Conservation (phyloP, 192 early-diverging fungal genomes). For the Dispira simplex region DNA sequence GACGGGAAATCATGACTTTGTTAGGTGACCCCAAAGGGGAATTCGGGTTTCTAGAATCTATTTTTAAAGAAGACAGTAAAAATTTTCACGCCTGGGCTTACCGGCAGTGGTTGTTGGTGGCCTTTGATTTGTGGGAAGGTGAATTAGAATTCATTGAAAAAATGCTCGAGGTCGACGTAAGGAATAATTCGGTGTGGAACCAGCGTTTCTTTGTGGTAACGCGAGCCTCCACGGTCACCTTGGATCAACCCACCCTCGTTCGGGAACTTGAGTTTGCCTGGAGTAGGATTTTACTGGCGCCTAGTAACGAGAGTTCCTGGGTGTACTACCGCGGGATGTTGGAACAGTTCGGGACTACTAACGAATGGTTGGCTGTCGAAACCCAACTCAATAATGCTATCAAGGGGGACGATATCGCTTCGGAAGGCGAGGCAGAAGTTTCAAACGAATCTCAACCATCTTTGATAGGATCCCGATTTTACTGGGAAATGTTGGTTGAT, state of each 20-base stretch:
- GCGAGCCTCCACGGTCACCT: slow-evolving; percentile 15
- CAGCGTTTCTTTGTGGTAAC: slow-evolving; percentile 75
- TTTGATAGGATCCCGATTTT: not conserved
- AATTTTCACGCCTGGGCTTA: slow-evolving; percentile 99
- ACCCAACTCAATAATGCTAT: not conserved
- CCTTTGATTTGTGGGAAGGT: slow-evolving; percentile 59
- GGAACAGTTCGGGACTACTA: not conserved
- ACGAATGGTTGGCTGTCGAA: not conserved
- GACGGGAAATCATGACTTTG: slow-evolving; percentile 46
- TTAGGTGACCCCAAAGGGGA: slow-evolving; percentile 27
- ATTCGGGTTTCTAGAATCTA: slow-evolving; percentile 46
- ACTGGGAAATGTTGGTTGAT: slow-evolving; percentile 5
- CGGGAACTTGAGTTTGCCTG: slow-evolving; percentile 51
- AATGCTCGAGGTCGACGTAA: slow-evolving; percentile 60
- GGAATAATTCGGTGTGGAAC: slow-evolving; percentile 99
- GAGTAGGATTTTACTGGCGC: slow-evolving; percentile 57
- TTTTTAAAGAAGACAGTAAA: slow-evolving; percentile 74
- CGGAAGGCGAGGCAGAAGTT: not conserved
- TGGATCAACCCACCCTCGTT: slow-evolving; percentile 22
- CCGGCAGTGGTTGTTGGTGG: slow-evolving; percentile 78
- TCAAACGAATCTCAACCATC: not conserved
- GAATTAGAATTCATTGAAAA: slow-evolving; percentile 65
- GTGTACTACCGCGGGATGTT: slow-evolving; percentile 35
- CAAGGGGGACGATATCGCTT: not conserved
- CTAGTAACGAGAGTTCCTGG: slow-evolving; percentile 91